Conservation (phyloP, 495 filamentous ascomycete species). For the Podospora pseudopauciseta region DNA sequence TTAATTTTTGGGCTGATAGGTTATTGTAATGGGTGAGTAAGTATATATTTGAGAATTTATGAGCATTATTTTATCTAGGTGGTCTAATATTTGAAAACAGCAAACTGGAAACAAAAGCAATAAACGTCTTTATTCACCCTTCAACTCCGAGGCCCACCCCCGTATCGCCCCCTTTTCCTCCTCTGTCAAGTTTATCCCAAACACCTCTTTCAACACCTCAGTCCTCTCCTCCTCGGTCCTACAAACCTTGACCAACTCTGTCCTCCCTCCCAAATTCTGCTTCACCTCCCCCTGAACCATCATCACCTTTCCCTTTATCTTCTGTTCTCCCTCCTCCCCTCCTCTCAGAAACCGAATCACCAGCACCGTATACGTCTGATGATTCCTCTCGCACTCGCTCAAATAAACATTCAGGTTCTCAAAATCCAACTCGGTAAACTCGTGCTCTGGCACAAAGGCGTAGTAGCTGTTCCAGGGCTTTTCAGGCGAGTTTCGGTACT, state of each 20-base stretch:
- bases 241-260: constrained; percentile 48
- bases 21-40: background rate
- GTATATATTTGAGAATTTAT: background rate
- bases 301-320: constrained; percentile 58
- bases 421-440: constrained; percentile 61
- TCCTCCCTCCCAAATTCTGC: constrained; percentile 55
- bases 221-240: constrained; percentile 51
- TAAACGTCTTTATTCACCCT: background rate
- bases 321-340: constrained; percentile 27
- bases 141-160: constrained; percentile 48
- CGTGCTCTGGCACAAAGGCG: constrained; percentile 53
- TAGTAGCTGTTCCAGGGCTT: constrained; percentile 56
- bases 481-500: constrained; percentile 48
- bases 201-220: constrained; percentile 50
- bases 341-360: constrained; percentile 56
- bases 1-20: background rate
- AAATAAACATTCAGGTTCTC: constrained; percentile 55
- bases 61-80: background rate
- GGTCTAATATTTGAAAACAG: no score
- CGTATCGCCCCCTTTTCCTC: constrained; percentile 50
- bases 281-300: constrained; percentile 55
- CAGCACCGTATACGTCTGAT: constrained; percentile 50
- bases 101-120: no score
- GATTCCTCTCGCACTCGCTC: constrained; percentile 42
- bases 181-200: constrained; percentile 51